Evolutionary conservation across 768 basidiomycete species (phyloP).

Genomic region (Tricholoma terreum): DNA sequence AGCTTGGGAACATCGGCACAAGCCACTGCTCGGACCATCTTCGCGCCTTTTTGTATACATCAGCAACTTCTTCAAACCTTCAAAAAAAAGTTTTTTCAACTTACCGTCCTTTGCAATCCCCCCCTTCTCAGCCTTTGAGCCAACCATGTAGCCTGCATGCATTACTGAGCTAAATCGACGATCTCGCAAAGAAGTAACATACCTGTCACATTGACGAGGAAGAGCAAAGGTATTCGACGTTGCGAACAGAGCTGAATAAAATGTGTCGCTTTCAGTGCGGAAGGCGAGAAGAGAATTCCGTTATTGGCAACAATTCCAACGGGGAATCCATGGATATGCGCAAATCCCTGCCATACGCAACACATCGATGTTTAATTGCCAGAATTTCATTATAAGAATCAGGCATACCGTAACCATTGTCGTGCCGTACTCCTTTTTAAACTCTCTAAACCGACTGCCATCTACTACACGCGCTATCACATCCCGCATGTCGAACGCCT

Average conservation of each 20-base stretch:
- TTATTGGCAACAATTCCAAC: conserved; percentile 95
- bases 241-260: conserved; percentile 95
- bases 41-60: conserved; percentile 52
- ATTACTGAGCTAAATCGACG: conserved; percentile 6
- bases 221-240: conserved; percentile 82
- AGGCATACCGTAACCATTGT: conserved; percentile 79
- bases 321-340: conserved; percentile 82
- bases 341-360: conserved; percentile 61
- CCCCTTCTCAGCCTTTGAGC: conserved; percentile 89
- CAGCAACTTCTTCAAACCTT: not conserved
- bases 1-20: conserved; percentile 94
- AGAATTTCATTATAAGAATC: not conserved
- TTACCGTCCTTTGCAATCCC: conserved; percentile 91
- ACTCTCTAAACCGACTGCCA: conserved; percentile 88
- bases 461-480: conserved; percentile 91
- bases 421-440: conserved; percentile 92
- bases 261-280: conserved; percentile 91
- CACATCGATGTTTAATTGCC: not conserved
- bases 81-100: conserved; percentile 9
- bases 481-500: conserved; percentile 91
- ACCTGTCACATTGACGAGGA: conserved; percentile 95
- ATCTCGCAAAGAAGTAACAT: conserved; percentile 4
- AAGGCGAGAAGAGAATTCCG: conserved; percentile 91
- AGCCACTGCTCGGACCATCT: conserved; percentile 95
- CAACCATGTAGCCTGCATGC: conserved; percentile 83